Evolutionary conservation across 805 yeast genomes (phyloP).

Genomic region (Cyberlindnera japonica): DNA sequence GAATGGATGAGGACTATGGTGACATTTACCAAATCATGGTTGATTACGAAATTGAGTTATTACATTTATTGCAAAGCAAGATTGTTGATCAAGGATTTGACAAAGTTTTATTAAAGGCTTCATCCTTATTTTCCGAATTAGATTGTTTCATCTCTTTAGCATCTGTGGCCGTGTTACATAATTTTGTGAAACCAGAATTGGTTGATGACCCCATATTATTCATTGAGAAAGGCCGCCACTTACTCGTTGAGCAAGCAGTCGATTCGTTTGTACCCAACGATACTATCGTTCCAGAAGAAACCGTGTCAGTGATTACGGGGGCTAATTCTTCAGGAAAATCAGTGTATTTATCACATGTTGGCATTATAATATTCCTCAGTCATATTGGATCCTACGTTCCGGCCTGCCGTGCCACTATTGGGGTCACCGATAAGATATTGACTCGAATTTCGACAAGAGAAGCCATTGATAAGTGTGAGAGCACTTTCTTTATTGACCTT

Average conservation of each 20-base stretch:
- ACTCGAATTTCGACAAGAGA: constrained; percentile 44
- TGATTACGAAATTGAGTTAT: constrained; percentile 40
- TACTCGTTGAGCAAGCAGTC: constrained; percentile 40
- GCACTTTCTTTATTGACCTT: constrained; percentile 50
- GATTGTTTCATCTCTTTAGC: constrained; percentile 39
- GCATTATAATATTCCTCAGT: constrained; percentile 44
- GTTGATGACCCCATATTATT: constrained; percentile 26
- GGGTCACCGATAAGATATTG: constrained; percentile 44
- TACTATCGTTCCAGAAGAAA: constrained; percentile 28
- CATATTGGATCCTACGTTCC: constrained; percentile 57
- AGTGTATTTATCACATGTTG: constrained; percentile 45
- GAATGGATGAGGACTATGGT: constrained; percentile 38
- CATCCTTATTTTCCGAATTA: constrained; percentile 31
- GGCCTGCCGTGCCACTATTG: constrained; percentile 41
- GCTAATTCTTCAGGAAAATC: constrained; percentile 52
- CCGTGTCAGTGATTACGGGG: constrained; percentile 41
- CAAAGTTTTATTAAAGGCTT: constrained; percentile 16
- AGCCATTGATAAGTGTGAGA: constrained; percentile 36
- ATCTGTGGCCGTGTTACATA: constrained; percentile 24
- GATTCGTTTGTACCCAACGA: constrained; percentile 42
- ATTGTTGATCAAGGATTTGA: constrained; percentile 13
- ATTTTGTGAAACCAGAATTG: constrained; percentile 34
- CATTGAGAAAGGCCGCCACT: constrained; percentile 43
- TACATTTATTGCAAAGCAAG: constrained; percentile 30
- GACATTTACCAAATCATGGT: constrained; percentile 39